Conservation (phyloP, 768 basidiomycete genomes). For the Pleurotus djamor region DNA sequence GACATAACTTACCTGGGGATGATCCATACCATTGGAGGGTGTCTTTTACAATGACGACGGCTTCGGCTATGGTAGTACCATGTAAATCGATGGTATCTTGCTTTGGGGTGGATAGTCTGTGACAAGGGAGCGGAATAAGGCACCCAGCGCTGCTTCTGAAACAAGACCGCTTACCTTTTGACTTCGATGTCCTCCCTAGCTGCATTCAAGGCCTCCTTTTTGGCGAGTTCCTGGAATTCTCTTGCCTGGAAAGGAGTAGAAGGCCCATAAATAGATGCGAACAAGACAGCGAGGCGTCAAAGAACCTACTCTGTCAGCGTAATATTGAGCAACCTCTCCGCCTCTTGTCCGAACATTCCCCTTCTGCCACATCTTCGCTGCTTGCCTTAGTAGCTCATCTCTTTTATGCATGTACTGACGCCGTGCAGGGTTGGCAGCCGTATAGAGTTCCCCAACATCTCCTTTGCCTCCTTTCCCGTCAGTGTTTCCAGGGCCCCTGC, state of each 20-base stretch:
- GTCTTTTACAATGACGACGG: conserved; percentile 63
- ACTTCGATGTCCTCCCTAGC: conserved; percentile 60
- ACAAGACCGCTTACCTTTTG: conserved; percentile 43
- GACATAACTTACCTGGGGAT: conserved; percentile 34
- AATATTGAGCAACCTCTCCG: conserved; percentile 74
- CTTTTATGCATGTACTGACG: conserved; percentile 36
- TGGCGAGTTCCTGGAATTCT: conserved; percentile 43
- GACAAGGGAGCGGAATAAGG: not conserved
- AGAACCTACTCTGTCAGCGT: conserved; percentile 63
- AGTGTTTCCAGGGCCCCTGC: conserved; percentile 35
- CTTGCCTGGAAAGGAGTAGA: conserved; percentile 30
- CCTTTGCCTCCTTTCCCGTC: conserved; percentile 43
- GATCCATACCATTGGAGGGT: conserved; percentile 41
- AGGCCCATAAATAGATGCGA: not conserved
- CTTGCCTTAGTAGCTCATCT: conserved; percentile 61
- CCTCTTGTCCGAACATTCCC: conserved; percentile 58
- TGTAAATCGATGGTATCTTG: conserved; percentile 69
- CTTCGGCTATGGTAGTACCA: conserved; percentile 69
- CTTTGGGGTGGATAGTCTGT: conserved; percentile 38
- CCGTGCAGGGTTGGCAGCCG: not conserved
- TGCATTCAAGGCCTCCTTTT: conserved; percentile 55
- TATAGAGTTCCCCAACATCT: conserved; percentile 43
- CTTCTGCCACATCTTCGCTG: conserved; percentile 67
- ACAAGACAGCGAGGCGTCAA: conserved; percentile 1
- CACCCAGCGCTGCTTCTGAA: not conserved